Conservation (phyloP, 768 basidiomycete genomes). For the Naematelia encephala region DNA sequence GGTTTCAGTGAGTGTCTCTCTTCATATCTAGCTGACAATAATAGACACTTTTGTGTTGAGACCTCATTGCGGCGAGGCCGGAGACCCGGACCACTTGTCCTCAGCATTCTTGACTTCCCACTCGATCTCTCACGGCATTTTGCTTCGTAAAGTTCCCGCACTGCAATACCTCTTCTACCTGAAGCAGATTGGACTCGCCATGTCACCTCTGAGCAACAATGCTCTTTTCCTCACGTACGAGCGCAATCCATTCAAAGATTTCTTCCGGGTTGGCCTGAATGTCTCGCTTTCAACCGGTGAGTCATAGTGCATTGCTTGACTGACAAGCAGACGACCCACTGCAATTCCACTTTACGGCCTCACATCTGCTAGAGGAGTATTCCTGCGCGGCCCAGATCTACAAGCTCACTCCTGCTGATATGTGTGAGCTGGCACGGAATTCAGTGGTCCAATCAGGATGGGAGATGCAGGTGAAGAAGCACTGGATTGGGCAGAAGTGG, state of each 20-base stretch:
- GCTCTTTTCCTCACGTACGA: slow-evolving; percentile 91
- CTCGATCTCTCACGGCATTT: slow-evolving; percentile 98
- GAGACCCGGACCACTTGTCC: slow-evolving; percentile 94
- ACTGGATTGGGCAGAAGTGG: slow-evolving; percentile 77
- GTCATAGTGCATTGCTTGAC: slow-evolving; percentile 3
- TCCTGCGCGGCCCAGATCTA: slow-evolving; percentile 98
- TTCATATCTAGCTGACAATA: slow-evolving; percentile 5
- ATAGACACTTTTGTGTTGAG: slow-evolving; percentile 95
- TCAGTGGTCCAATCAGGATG: slow-evolving; percentile 95
- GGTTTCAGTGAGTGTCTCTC: slow-evolving; percentile 74
- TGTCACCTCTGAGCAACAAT: slow-evolving; percentile 98
- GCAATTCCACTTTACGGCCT: slow-evolving; percentile 99
- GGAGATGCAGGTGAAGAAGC: slow-evolving; percentile 93
- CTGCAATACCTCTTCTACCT: slow-evolving; percentile 90
- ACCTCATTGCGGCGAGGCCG: slow-evolving; percentile 96
- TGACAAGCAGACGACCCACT: slow-evolving; percentile 38
- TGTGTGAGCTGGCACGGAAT: slow-evolving; percentile 97
- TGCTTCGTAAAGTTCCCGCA: slow-evolving; percentile 94
- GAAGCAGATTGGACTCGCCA: slow-evolving; percentile 96
- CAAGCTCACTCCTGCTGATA: slow-evolving; percentile 72
- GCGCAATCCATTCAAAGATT: slow-evolving; percentile 92
- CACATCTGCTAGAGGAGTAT: slow-evolving; percentile 72
- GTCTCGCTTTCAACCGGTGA: slow-evolving; percentile 93
- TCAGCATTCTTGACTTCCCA: slow-evolving; percentile 95
- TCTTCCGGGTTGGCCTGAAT: slow-evolving; percentile 93